Conservation (phyloP, 192 early-diverging fungal species). For the Helicostylum pulchrum region DNA sequence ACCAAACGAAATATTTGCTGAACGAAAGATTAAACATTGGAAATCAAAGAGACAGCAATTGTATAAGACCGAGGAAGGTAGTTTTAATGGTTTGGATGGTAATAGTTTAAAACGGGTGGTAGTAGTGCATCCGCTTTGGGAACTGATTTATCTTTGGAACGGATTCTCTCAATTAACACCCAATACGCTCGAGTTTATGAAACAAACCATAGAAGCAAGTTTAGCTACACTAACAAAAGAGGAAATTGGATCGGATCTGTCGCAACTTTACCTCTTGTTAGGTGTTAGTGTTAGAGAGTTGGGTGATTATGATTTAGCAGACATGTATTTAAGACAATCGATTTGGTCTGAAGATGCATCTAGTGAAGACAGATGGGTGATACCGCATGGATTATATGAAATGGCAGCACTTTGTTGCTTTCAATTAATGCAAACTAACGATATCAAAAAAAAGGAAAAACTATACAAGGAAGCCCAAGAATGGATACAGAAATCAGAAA, state of each 20-base stretch:
- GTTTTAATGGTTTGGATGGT: slow-evolving; percentile 9
- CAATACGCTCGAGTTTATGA: slow-evolving; percentile 12
- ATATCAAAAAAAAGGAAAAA: background rate
- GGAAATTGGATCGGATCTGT: slow-evolving; percentile 12
- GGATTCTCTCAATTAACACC: slow-evolving; percentile 25
- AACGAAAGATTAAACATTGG: slow-evolving; percentile 25
- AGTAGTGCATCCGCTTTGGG: slow-evolving; percentile 35
- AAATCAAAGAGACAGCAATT: background rate
- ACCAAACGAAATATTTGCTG: slow-evolving; percentile 33
- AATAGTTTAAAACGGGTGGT: slow-evolving; percentile 18
- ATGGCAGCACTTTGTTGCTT: slow-evolving; percentile 22
- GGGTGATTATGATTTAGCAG: slow-evolving; percentile 23
- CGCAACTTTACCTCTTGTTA: slow-evolving; percentile 21
- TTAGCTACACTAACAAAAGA: slow-evolving; percentile 2
- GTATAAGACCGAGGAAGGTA: background rate
- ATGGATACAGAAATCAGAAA: slow-evolving; percentile 15
- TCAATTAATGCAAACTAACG: background rate
- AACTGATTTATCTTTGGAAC: slow-evolving; percentile 40
- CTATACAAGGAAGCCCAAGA: slow-evolving; percentile 18
- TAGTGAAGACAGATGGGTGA: slow-evolving; percentile 27
- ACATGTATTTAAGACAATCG: slow-evolving; percentile 21
- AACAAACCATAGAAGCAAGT: slow-evolving; percentile 6
- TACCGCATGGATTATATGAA: slow-evolving; percentile 27
- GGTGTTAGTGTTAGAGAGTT: slow-evolving; percentile 29
- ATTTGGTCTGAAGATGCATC: slow-evolving; percentile 11